Evolutionary conservation across 176 grass and related monocot species (phyloP).

Genomic region (Eleusine indica): DNA sequence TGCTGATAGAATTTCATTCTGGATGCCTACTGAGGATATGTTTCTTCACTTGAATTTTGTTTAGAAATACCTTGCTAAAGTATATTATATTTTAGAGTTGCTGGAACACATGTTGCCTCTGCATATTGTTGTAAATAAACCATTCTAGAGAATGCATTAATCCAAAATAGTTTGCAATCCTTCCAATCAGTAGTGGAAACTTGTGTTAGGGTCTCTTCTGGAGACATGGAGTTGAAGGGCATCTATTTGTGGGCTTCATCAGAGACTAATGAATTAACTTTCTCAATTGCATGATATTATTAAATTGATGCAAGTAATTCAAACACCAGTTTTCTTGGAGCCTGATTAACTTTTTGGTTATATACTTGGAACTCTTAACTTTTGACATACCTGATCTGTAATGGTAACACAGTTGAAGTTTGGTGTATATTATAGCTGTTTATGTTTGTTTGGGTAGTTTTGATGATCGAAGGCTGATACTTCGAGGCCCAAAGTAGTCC

Average conservation of each 20-base stretch:
- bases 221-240: background rate
- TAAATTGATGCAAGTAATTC: background rate
- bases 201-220: background rate
- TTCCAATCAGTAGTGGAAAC: too few species aligned
- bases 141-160: too few species aligned
- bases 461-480: background rate
- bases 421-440: background rate
- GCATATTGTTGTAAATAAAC: background rate
- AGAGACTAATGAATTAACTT: too few species aligned
- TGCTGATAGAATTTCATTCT: background rate
- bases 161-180: too few species aligned
- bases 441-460: background rate
- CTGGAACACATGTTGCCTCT: background rate
- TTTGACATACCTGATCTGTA: background rate
- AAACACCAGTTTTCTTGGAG: background rate
- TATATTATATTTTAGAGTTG: background rate
- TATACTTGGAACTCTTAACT: background rate
- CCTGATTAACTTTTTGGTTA: background rate
- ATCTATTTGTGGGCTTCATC: too few species aligned
- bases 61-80: background rate
- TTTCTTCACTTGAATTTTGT: background rate
- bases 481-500: background rate
- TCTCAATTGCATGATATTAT: background rate
- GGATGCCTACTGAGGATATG: background rate
- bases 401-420: background rate